Percentiles rank a stretch among this genome's conserved stretches.
These are phyloP conservation scores for Pueraria montana DNA, from an alignment of 306 rosid species.

Conservation along the genomic window DNA sequence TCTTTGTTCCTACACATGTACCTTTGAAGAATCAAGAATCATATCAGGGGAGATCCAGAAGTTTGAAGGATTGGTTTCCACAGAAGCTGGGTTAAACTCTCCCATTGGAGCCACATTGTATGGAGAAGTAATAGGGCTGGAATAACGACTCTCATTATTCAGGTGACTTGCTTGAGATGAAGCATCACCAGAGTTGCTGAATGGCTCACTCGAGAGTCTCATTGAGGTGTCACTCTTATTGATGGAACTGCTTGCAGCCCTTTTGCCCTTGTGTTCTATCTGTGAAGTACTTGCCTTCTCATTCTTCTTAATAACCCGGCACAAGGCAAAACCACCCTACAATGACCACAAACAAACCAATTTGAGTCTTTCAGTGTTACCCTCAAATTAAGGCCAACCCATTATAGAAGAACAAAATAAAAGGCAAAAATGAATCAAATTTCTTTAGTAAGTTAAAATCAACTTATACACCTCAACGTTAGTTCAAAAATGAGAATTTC, in stretches of 20 bases:
- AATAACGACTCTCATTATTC: slow-evolving; percentile 57
- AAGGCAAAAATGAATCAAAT: background rate
- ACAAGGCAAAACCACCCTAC: slow-evolving; percentile 86
- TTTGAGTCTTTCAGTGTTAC: slow-evolving; percentile 23
- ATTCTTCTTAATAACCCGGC: slow-evolving; percentile 83
- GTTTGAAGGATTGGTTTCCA: slow-evolving; percentile 59
- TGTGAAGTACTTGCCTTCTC: slow-evolving; percentile 59
- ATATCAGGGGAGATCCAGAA: slow-evolving; percentile 76
- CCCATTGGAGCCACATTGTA: slow-evolving; percentile 56
- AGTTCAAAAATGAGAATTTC: background rate
- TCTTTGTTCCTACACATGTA: slow-evolving; percentile 35
- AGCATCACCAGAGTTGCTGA: slow-evolving; percentile 57
- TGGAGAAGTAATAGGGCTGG: slow-evolving; percentile 61
- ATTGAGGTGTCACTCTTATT: slow-evolving; percentile 49
- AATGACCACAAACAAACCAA: background rate
- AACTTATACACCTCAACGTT: background rate
- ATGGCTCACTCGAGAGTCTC: slow-evolving; percentile 48
- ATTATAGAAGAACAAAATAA: background rate
- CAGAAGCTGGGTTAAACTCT: slow-evolving; percentile 56
- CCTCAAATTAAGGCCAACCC: background rate
- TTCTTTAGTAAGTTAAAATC: background rate
- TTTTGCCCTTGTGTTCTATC: slow-evolving; percentile 60
- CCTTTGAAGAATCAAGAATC: slow-evolving; percentile 93
- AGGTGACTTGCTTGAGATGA: slow-evolving; percentile 59
- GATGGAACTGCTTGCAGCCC: slow-evolving; percentile 53